These are phyloP conservation scores for Pythium angustatum DNA, from an alignment of 352 stramenopile species.

Conservation along the genomic window DNA sequence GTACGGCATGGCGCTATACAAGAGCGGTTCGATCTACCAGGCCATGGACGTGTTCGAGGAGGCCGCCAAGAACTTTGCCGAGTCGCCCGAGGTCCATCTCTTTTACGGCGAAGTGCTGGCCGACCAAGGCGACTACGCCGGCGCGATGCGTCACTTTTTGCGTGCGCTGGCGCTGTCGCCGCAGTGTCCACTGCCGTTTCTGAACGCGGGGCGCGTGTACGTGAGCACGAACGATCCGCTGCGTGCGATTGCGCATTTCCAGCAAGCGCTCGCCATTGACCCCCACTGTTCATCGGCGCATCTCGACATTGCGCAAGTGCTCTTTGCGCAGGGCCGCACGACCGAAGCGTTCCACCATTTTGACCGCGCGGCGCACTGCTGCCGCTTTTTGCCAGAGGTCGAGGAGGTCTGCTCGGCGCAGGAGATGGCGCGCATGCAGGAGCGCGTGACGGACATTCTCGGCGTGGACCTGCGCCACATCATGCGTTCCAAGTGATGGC, in stretches of 20 bases:
- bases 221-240: constrained; percentile 81
- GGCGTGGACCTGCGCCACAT: constrained; percentile 85
- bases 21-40: constrained; percentile 80
- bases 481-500: constrained; percentile 72
- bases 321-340: constrained; percentile 80
- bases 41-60: constrained; percentile 81
- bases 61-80: constrained; percentile 59
- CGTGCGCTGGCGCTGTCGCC: constrained; percentile 71
- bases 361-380: constrained; percentile 64
- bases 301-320: constrained; percentile 83
- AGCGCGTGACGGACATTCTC: constrained; percentile 82
- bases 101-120: constrained; percentile 84
- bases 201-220: constrained; percentile 83
- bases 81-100: constrained; percentile 74
- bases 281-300: constrained; percentile 78
- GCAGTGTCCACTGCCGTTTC: constrained; percentile 75
- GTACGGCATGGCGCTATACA: constrained; percentile 88
- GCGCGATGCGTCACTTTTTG: constrained; percentile 80
- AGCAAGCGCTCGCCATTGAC: constrained; percentile 78
- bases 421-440: constrained; percentile 84
- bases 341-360: constrained; percentile 77
- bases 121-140: constrained; percentile 80
- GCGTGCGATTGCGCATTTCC: constrained; percentile 78
- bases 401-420: constrained; percentile 79
- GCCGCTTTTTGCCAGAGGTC: constrained; percentile 80